Conservation (phyloP, 495 filamentous ascomycete species). For the Penicillium mononematosum region DNA sequence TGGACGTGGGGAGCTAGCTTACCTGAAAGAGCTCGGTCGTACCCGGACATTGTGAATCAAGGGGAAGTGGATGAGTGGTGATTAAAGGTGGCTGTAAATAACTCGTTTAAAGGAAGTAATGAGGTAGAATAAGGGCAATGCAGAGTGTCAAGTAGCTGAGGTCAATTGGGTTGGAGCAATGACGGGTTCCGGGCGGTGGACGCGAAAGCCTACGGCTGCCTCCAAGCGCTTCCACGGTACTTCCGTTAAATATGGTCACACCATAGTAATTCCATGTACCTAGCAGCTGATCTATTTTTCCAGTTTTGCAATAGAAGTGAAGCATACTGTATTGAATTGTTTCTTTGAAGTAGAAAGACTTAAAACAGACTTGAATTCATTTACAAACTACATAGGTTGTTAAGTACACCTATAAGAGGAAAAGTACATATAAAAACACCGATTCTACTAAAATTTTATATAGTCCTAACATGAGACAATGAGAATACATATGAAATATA, state of each 20-base stretch:
- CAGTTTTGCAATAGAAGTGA: background rate
- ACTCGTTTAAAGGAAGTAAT: slow-evolving; percentile 9
- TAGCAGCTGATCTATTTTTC: background rate
- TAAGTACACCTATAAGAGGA: background rate
- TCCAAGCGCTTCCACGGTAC: slow-evolving; percentile 23
- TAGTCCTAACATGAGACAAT: background rate
- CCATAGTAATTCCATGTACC: slow-evolving; percentile 13
- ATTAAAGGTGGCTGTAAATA: background rate
- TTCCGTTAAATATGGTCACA: background rate
- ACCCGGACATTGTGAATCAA: slow-evolving; percentile 73
- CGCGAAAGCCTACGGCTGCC: slow-evolving; percentile 34
- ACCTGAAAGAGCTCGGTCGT: slow-evolving; percentile 95
- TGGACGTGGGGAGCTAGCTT: slow-evolving; percentile 37
- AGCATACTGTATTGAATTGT: background rate
- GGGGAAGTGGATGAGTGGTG: slow-evolving; percentile 1
- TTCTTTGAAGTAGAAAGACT: background rate
- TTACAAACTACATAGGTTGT: too few relatives aligned
- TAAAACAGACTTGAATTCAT: too few relatives aligned
- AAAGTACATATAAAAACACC: background rate
- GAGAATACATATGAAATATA: slow-evolving; percentile 23
- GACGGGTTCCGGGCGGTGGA: slow-evolving; percentile 35
- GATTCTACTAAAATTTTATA: background rate
- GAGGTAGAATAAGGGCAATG: slow-evolving; percentile 9
- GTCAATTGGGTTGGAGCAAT: slow-evolving; percentile 28
- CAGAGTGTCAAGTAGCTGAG: slow-evolving; percentile 16